Percentiles rank a stretch among this genome's conserved stretches.
These are phyloP conservation scores for Colletotrichum cuscutae DNA, from an alignment of 2,329 filamentous ascomycete genomes.

Conservation along the genomic window DNA sequence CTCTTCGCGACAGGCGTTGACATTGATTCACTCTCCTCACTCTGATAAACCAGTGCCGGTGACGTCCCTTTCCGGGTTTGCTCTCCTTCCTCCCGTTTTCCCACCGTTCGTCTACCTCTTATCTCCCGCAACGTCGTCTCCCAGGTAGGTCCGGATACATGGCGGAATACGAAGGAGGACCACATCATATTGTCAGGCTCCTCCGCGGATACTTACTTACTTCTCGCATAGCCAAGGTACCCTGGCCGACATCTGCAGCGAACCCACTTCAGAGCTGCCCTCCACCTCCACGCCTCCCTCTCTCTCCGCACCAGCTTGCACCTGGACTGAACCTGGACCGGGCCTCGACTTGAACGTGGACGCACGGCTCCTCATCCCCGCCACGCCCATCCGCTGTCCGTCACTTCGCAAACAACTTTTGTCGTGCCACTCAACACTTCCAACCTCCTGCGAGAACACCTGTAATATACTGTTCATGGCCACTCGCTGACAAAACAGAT, in stretches of 20 bases:
- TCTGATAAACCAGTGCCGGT: neutral
- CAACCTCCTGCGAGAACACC: neutral
- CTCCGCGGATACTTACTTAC: neutral
- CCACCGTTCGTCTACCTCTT: neutral
- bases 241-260: slow-evolving; percentile 5
- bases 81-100: neutral
- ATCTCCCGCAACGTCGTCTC: neutral
- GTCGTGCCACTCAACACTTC: slow-evolving; percentile 17
- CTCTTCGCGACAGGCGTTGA: neutral
- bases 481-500: slow-evolving; percentile 17
- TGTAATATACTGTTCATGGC: slow-evolving; percentile 25
- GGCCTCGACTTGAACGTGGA: slow-evolving; percentile 11
- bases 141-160: neutral
- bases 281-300: slow-evolving; percentile 19
- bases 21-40: neutral
- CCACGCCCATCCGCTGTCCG: slow-evolving; percentile 17
- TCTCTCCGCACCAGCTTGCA: slow-evolving; percentile 25
- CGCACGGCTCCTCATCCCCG: slow-evolving; percentile 29
- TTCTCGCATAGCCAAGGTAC: slow-evolving; percentile 15
- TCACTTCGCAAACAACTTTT: slow-evolving; percentile 18
- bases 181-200: neutral
- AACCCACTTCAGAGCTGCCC: slow-evolving; percentile 8
- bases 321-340: slow-evolving; percentile 7
- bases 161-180: neutral
- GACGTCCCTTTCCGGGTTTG: neutral